A percentile compares a stretch with the other conserved stretches of the same genome.
Evolutionary conservation across 768 basidiomycete genomes (phyloP).

Genomic region (Galerina sulciceps): DNA sequence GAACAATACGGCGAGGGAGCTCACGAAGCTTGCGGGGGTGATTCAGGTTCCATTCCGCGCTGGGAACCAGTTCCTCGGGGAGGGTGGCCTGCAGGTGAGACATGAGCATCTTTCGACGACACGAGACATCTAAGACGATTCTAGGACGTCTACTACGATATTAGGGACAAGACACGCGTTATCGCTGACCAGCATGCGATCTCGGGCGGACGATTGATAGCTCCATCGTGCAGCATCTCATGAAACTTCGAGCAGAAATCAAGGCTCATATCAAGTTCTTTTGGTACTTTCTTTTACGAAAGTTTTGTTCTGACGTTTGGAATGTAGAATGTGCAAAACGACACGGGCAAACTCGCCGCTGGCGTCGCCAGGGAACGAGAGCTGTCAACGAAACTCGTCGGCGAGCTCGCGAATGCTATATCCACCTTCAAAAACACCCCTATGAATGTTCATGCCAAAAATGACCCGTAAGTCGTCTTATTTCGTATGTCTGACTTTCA

Average conservation of each 20-base stretch:
- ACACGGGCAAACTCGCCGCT: conserved; percentile 90
- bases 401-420: conserved; percentile 85
- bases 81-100: conserved; percentile 86
- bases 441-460: conserved; percentile 76
- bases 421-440: conserved; percentile 96
- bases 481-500: neutral
- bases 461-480: conserved; percentile 73
- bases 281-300: neutral
- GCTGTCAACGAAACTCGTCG: conserved; percentile 79
- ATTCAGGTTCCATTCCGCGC: conserved; percentile 97
- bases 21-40: conserved; percentile 91
- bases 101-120: too few species aligned
- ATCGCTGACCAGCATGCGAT: conserved; percentile 98
- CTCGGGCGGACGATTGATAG: conserved; percentile 95
- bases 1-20: conserved; percentile 91
- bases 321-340: conserved; percentile 86
- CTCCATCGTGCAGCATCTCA: conserved; percentile 96
- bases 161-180: conserved; percentile 90
- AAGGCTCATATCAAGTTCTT: conserved; percentile 93
- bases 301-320: neutral
- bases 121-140: too few species aligned
- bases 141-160: conserved; percentile 89
- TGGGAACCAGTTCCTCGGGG: conserved; percentile 98
- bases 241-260: conserved; percentile 93
- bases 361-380: conserved; percentile 94